phyloP scores from a whole-genome alignment of 1,284 basidiomycete species.

The Athelia sp. region DNA sequence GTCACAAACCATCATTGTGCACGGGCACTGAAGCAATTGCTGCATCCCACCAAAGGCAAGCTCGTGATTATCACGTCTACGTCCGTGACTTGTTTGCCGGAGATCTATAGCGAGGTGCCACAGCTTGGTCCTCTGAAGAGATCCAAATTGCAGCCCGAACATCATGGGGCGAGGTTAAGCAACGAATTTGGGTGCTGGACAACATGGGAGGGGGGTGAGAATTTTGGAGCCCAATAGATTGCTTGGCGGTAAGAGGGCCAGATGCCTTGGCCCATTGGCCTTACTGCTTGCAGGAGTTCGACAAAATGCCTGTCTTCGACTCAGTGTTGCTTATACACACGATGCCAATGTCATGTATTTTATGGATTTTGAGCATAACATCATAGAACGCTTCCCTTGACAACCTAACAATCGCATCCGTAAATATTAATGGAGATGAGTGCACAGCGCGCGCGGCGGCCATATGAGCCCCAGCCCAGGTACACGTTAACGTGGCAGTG shows the following conservation, averaged over 20 bases:
- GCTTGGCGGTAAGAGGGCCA: no score
- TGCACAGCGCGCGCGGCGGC: not conserved
- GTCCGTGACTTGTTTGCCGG: slow-evolving; percentile 19
- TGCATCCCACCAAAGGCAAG: slow-evolving; percentile 31
- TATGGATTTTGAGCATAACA: no score
- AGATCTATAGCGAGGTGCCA: slow-evolving; percentile 26
- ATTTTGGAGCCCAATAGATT: not conserved
- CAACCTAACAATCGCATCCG: no score
- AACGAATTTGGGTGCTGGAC: slow-evolving; percentile 40
- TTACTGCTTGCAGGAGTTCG: no score
- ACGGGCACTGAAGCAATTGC: slow-evolving; percentile 29
- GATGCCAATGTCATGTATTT: no score
- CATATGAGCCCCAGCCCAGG: not conserved
- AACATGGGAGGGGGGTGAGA: slow-evolving; percentile 33
- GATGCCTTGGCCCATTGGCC: no score
- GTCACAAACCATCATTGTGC: slow-evolving; percentile 31
- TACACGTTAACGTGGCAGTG: slow-evolving; percentile 6
- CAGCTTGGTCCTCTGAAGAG: slow-evolving; percentile 30
- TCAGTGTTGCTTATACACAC: no score
- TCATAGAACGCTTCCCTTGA: no score
- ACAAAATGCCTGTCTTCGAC: no score
- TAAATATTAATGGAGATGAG: no score
- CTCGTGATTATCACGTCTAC: slow-evolving; percentile 33
- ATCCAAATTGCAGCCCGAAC: slow-evolving; percentile 28
- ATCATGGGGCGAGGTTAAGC: slow-evolving; percentile 28